Evolutionary conservation across 306 rosid genomes (phyloP), one percentile per base, ranked within the genome.

Genomic region (Vigna angularis): DNA sequence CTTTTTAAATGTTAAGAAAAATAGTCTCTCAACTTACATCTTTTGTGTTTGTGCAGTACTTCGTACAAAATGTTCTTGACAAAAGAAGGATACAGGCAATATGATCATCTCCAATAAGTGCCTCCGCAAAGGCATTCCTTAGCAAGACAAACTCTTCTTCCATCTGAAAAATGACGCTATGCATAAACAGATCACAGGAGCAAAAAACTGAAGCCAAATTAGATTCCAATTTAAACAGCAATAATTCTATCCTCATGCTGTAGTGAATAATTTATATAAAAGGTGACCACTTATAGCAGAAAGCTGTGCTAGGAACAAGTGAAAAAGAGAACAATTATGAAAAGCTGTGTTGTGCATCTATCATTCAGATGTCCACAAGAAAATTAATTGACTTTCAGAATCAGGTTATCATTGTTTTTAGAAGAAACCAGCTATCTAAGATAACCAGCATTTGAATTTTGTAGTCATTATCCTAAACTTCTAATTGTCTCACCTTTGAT

Each of bases 31-130:
- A 40, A 70, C 30, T 30, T 70, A 28, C 34, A 71, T 72, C 73
- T 45, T 10, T 56, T n/a, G 13, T 18, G 66, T 71, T 76, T 24
- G 80, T 66, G 58, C 55, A 69, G 63, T 74, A 73, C 66, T 79
- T 55, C 66, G 44, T 64, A 82, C 74, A 79, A 52, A 66, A 66
- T 62, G 11, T 75, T 86, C 48, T 47, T 13, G 24, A 76, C 74
- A 65, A 45, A 51, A 62, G 52, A 11, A 88, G 98, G 98, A 94
- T 94, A 94, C 98, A 94, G 8, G 90, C 73, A 81, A 89, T 72
- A 45, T 81, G 82, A 83, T 88, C 91, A 73, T 87, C 89, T 6
- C 73, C 71, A 77, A 88, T 51, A 76, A 72, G 79, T 77, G 91
- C 76, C 62, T 75, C 72, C 44, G 22, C 58, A 68, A 92, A 83